These are phyloP conservation scores for Wallacemonas sp. DNA, from an alignment of 208 protist genomes.

Conservation along the genomic window DNA sequence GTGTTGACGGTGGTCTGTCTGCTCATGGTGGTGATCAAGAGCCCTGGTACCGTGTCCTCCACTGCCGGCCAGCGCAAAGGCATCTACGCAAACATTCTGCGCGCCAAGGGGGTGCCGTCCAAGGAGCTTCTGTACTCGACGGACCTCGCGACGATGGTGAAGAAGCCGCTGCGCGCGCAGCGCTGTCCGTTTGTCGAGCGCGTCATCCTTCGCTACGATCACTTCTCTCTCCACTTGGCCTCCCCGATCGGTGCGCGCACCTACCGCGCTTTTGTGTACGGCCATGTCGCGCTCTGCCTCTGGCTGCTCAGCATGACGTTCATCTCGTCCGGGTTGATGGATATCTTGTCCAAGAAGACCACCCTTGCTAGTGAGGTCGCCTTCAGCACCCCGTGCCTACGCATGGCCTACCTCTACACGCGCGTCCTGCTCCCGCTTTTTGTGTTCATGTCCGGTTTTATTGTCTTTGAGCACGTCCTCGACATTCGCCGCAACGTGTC, in stretches of 20 bases:
- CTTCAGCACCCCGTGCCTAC: slow-evolving; percentile 28
- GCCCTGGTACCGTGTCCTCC: slow-evolving; percentile 38
- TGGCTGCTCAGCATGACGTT: slow-evolving; percentile 1
- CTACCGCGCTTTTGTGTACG: slow-evolving; percentile 57
- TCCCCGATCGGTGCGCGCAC: slow-evolving; percentile 79
- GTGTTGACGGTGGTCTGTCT: slow-evolving; percentile 20
- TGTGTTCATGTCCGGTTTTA: slow-evolving; percentile 33
- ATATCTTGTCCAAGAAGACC: not conserved
- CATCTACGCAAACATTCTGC: slow-evolving; percentile 55
- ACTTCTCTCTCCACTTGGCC: slow-evolving; percentile 69
- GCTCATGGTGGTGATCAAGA: slow-evolving; percentile 24
- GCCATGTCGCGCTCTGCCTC: slow-evolving; percentile 29
- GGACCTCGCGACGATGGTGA: slow-evolving; percentile 62
- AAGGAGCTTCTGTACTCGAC: slow-evolving; percentile 46
- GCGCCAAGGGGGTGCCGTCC: slow-evolving; percentile 23
- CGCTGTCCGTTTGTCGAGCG: slow-evolving; percentile 54
- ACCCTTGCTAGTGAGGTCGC: not conserved
- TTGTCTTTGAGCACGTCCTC: slow-evolving; percentile 43
- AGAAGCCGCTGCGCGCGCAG: slow-evolving; percentile 82
- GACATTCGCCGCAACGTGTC: slow-evolving; percentile 68
- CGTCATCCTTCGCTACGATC: slow-evolving; percentile 77
- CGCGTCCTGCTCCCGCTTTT: slow-evolving; percentile 46
- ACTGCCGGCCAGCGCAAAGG: slow-evolving; percentile 50
- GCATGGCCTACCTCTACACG: slow-evolving; percentile 62
- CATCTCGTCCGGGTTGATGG: not conserved